Conservation (phyloP, 73 alveolate species). For the Paramecium pentaurelia region DNA sequence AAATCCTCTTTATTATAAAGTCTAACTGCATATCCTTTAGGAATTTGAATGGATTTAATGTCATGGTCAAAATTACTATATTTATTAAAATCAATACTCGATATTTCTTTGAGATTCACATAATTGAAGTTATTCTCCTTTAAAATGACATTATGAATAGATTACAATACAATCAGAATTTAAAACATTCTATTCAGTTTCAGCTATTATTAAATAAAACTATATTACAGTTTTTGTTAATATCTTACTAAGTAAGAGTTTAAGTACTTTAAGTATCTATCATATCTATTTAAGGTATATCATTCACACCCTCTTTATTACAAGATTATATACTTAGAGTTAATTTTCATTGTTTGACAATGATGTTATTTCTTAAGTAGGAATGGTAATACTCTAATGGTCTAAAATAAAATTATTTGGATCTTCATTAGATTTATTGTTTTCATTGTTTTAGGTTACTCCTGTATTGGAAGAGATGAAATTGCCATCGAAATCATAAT, state of each 20-base stretch:
- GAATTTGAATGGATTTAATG: background rate
- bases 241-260: background rate
- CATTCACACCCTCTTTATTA: background rate
- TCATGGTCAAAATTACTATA: background rate
- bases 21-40: background rate
- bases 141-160: background rate
- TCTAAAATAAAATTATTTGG: background rate
- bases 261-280: background rate
- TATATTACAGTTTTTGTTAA: background rate
- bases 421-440: background rate
- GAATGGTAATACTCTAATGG: background rate
- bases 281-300: background rate
- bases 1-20: background rate
- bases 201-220: background rate
- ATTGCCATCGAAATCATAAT: background rate
- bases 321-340: background rate
- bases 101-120: background rate
- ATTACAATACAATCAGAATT: background rate
- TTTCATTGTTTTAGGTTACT: background rate
- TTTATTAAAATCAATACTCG: background rate
- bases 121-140: background rate
- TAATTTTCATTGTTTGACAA: background rate
- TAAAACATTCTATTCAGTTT: background rate
- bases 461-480: background rate
- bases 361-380: background rate